Percentiles rank a stretch among this genome's conserved stretches.
These are phyloP conservation scores for Chlorociboria aeruginascens DNA, from an alignment of 495 filamentous ascomycete genomes.

Conservation along the genomic window DNA sequence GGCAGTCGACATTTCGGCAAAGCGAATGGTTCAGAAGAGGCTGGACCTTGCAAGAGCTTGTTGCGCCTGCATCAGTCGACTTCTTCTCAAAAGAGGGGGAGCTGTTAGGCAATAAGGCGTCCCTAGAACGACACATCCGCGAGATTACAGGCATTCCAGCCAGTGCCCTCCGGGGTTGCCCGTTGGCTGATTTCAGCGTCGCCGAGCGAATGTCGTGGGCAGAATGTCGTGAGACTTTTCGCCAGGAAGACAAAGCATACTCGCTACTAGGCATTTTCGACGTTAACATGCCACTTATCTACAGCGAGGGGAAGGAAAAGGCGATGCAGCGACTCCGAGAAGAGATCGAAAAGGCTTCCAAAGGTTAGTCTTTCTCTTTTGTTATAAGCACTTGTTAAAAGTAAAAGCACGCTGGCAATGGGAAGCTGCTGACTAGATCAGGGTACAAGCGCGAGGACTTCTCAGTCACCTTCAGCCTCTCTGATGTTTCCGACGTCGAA, in stretches of 20 bases:
- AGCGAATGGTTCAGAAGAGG: background rate
- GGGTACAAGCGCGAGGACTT: constrained; percentile 11
- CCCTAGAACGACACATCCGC: background rate
- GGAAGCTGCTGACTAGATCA: constrained; percentile 11
- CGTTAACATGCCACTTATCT: background rate
- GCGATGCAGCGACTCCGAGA: background rate
- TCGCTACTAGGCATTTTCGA: background rate
- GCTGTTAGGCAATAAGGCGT: background rate
- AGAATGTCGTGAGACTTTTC: background rate
- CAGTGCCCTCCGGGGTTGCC: background rate
- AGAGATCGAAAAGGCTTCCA: constrained; percentile 16
- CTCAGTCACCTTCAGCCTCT: constrained; percentile 10
- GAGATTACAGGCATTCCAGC: background rate
- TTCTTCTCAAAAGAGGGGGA: background rate
- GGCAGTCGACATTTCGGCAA: background rate
- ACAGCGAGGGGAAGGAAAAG: background rate
- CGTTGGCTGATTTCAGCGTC: background rate
- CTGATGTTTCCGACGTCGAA: constrained; percentile 2
- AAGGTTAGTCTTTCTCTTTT: constrained; percentile 8
- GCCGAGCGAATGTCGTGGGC: background rate
- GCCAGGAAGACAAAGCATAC: background rate
- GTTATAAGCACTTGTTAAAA: background rate
- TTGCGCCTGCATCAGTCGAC: background rate
- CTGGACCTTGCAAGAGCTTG: no score
- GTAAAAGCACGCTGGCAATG: background rate